Evolutionary conservation across 2,329 filamentous ascomycete genomes (phyloP), one percentile per base, ranked within the genome.

Genomic region (Aspergillus udagawae): DNA sequence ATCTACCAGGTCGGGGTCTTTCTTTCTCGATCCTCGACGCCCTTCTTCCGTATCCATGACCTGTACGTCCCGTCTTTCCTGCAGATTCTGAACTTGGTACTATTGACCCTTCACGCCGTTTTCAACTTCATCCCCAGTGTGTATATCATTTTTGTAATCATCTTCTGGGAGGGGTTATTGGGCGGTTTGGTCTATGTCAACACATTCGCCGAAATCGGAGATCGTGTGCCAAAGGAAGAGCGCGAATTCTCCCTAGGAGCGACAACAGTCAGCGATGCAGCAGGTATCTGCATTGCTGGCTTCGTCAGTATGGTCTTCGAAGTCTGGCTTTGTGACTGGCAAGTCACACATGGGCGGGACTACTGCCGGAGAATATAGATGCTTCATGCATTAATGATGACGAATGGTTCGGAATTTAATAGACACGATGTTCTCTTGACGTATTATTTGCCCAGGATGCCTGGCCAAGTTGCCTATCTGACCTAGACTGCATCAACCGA

Each of bases 1-100:
- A 87, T 97, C 60, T 97, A 99, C 74, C 93, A 99, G 78, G 80
- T 92, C 2, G 94, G 94, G 55, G 94, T 97, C 61, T 97, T 97
- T 77, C 84, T 97, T 65, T 96, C 93, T 0, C 88, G 94, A 17
- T 95, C 92, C 0, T 96, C 91, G 0, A 92, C 91, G 0, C 91
- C 93, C 0, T 96, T 96, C 72, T 71, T 95, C 64, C 87, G 92
- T 28, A 83, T 97, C 45, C 89, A 89, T 65, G 80, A 85, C 51
- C 82, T 97, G 1, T 97, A 97, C 70, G 65, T 90, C 0, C 92
- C 92, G 0, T 91, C 91, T 0, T 73, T 93, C 9, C 82, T 99
- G 0, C 94, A 97, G 73, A 78, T 94, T 2, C 80, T 80, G 57
- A 99, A 97, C 66, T 80, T 97, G 2, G 71, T 80, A 3, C 60